These are phyloP conservation scores for Colletotrichum tofieldiae DNA, from an alignment of 2,329 filamentous ascomycete species.

Conservation along the genomic window DNA sequence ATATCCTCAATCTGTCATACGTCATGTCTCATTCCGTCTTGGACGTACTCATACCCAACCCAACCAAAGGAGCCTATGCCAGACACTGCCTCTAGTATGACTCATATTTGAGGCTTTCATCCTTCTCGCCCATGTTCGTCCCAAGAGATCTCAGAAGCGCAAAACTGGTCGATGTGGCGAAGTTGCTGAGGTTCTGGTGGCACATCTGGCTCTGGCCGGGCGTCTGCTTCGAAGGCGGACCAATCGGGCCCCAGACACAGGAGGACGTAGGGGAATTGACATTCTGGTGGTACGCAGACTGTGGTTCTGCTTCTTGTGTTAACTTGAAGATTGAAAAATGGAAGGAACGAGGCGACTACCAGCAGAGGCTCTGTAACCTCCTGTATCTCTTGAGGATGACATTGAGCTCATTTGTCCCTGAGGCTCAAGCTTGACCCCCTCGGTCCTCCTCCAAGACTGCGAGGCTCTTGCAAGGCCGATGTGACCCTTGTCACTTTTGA, in stretches of 20 bases:
- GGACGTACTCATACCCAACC: not conserved
- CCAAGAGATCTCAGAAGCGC: slow-evolving; percentile 10
- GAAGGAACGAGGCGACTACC: not conserved
- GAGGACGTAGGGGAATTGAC: slow-evolving; percentile 38
- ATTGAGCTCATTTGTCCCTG: slow-evolving; percentile 22
- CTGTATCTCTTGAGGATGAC: slow-evolving; percentile 2
- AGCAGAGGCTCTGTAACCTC: slow-evolving; percentile 11
- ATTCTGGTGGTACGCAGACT: slow-evolving; percentile 13
- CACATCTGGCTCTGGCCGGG: slow-evolving; percentile 16
- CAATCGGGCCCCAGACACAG: slow-evolving; percentile 51
- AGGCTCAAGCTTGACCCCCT: not conserved
- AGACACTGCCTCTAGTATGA: slow-evolving; percentile 1
- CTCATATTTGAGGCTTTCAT: not conserved
- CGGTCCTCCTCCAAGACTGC: slow-evolving; percentile 34
- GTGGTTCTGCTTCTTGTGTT: slow-evolving; percentile 5
- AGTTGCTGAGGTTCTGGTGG: slow-evolving; percentile 13
- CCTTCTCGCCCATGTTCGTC: slow-evolving; percentile 1
- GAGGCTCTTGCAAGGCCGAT: slow-evolving; percentile 24
- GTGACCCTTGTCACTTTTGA: slow-evolving; percentile 16
- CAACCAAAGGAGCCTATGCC: not conserved
- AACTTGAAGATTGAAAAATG: not conserved
- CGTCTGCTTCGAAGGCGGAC: slow-evolving; percentile 47
- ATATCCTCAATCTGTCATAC: slow-evolving; percentile 23
- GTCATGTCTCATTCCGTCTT: slow-evolving; percentile 32
- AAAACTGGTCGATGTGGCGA: slow-evolving; percentile 14